Conservation (phyloP, 2,329 filamentous ascomycete species). For the Ophiosphaerella korrae region DNA sequence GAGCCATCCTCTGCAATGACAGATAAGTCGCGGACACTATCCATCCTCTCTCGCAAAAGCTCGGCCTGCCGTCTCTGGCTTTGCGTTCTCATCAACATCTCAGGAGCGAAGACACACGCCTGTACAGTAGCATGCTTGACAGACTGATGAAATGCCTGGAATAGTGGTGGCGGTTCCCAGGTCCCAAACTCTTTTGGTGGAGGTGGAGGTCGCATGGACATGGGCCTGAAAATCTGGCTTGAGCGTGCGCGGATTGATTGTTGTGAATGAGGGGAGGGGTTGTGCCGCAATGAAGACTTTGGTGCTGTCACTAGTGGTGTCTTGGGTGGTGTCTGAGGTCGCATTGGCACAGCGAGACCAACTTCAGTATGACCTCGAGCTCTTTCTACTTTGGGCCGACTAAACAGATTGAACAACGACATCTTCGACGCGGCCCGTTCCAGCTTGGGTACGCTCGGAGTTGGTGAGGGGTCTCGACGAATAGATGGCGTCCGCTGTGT, state of each 20-base stretch:
- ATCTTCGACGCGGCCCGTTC: constrained; percentile 49
- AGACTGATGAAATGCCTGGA: constrained; percentile 85
- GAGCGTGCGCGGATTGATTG: constrained; percentile 40
- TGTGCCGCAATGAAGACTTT: constrained; percentile 37
- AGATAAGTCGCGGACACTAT: constrained; percentile 42
- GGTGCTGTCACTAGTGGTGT: constrained; percentile 23
- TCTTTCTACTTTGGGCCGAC: constrained; percentile 55
- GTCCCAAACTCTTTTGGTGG: constrained; percentile 39
- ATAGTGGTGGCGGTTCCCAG: constrained; percentile 69
- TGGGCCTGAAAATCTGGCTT: constrained; percentile 38
- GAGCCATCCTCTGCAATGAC: constrained; percentile 32
- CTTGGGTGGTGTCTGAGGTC: constrained; percentile 35
- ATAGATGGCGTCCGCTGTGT: constrained; percentile 2
- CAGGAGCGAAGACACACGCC: constrained; percentile 69
- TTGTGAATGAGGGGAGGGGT: constrained; percentile 35
- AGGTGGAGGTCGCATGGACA: constrained; percentile 32
- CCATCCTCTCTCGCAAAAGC: constrained; percentile 44
- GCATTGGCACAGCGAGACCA: constrained; percentile 46
- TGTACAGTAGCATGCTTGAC: constrained; percentile 75
- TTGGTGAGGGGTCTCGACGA: constrained; percentile 7
- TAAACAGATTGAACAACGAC: constrained; percentile 58
- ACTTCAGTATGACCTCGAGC: constrained; percentile 53
- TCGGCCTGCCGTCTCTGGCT: constrained; percentile 59
- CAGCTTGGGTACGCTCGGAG: constrained; percentile 29
- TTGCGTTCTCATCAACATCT: constrained; percentile 67